These are phyloP conservation scores for Trametes cubensis DNA, from an alignment of 768 basidiomycete genomes.

Conservation along the genomic window DNA sequence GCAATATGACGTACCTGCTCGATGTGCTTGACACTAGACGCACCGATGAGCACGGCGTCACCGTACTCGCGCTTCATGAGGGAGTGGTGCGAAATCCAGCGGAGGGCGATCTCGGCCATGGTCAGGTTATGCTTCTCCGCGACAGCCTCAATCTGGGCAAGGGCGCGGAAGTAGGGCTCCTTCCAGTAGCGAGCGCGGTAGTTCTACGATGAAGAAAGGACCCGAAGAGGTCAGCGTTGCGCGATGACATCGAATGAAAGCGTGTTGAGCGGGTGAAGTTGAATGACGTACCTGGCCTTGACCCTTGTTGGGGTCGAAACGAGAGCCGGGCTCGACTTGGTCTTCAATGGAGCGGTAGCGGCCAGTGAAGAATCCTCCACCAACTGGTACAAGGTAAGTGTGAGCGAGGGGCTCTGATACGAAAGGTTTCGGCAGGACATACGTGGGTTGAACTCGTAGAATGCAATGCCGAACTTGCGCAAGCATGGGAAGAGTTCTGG, in stretches of 20 bases:
- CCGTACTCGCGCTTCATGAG: constrained; percentile 48
- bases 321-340: constrained; percentile 50
- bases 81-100: constrained; percentile 55
- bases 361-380: constrained; percentile 47
- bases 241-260: not conserved
- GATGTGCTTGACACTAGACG: constrained; percentile 58
- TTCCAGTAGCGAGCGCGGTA: constrained; percentile 50
- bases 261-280: too few relatives aligned
- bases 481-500: constrained; percentile 47
- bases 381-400: constrained; percentile 28
- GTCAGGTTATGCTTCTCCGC: constrained; percentile 43
- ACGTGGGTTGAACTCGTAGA: constrained; percentile 47
- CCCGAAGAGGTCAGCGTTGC: not conserved
- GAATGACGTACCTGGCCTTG: constrained; percentile 48
- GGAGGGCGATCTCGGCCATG: constrained; percentile 44
- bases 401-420: not conserved
- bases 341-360: constrained; percentile 40
- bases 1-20: constrained; percentile 42
- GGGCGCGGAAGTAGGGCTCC: constrained; percentile 53
- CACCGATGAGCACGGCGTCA: constrained; percentile 62
- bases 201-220: constrained; percentile 5
- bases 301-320: constrained; percentile 52
- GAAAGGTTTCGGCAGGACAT: not conserved
- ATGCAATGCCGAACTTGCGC: constrained; percentile 44
- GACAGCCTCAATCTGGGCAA: constrained; percentile 46